These are phyloP conservation scores for Centrapalus pauciflorus DNA, from an alignment of 129 eudicot species.

Conservation along the genomic window DNA sequence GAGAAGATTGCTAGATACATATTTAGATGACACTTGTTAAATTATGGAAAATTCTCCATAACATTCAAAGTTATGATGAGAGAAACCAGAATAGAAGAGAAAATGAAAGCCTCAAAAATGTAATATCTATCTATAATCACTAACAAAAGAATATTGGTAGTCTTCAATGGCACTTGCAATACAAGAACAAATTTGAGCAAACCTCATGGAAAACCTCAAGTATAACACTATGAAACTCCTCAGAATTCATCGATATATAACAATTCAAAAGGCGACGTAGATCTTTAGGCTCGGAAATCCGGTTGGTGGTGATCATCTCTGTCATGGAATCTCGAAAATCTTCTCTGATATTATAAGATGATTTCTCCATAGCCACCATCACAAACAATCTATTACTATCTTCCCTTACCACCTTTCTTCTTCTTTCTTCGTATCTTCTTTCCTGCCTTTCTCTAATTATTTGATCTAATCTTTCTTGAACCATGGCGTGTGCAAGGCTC, in stretches of 20 bases:
- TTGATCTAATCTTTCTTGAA: conserved; percentile 74
- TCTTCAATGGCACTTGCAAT: conserved; percentile 35
- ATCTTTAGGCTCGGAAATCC: conserved; percentile 59
- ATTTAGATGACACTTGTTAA: too few relatives aligned
- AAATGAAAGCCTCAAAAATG: not conserved
- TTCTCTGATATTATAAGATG: conserved; percentile 62
- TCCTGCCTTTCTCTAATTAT: conserved; percentile 56
- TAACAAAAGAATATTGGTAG: conserved; percentile 14
- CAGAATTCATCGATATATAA: conserved; percentile 76
- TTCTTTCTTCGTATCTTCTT: conserved; percentile 39
- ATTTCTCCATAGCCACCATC: conserved; percentile 84
- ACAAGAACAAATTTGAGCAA: conserved; percentile 58
- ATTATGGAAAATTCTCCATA: not conserved
- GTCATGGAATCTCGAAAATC: conserved; percentile 79
- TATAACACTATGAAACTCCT: conserved; percentile 57
- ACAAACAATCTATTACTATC: conserved; percentile 46
- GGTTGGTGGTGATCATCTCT: conserved; percentile 61
- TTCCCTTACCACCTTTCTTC: conserved; percentile 30
- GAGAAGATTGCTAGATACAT: too few relatives aligned
- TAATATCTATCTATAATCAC: conserved; percentile 18
- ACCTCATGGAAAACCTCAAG: conserved; percentile 91
- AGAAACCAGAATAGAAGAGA: not conserved
- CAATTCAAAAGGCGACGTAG: conserved; percentile 59
- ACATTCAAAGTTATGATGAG: not conserved
- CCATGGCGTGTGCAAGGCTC: conserved; percentile 75